Evolutionary conservation across 2,329 filamentous ascomycete genomes (phyloP).

Genomic region (Aspergillus novoparasiticus): DNA sequence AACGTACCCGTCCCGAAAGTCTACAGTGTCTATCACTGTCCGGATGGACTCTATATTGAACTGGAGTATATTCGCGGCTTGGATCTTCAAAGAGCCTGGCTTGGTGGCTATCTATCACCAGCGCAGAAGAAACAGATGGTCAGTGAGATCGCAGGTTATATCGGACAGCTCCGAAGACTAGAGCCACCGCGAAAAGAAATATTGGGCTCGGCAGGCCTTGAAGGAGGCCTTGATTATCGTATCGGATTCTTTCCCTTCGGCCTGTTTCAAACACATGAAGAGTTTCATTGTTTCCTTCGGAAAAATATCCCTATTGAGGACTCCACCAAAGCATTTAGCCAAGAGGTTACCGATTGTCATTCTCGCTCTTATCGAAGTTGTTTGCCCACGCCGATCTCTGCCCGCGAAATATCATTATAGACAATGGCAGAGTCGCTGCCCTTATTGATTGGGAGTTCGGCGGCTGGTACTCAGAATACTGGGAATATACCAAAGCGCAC

Average conservation of each 20-base stretch:
- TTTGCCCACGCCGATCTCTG: background rate
- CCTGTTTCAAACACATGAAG: background rate
- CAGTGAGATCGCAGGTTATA: background rate
- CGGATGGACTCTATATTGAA: background rate
- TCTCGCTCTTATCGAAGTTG: background rate
- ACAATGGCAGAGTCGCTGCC: background rate
- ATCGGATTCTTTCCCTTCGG: background rate
- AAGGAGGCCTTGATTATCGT: background rate
- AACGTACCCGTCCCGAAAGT: background rate
- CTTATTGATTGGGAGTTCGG: conserved; percentile 10
- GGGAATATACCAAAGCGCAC: conserved; percentile 8
- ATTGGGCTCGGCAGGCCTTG: background rate
- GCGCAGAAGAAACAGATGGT: background rate
- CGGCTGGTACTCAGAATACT: conserved; percentile 13
- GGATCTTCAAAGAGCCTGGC: background rate
- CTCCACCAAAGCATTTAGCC: background rate
- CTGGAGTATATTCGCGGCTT: background rate
- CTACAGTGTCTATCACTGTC: background rate
- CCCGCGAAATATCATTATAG: background rate
- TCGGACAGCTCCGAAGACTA: background rate
- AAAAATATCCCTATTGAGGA: background rate
- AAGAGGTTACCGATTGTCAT: background rate
- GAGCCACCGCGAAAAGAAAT: background rate
- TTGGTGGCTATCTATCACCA: background rate
- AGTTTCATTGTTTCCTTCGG: background rate